Conservation (phyloP, 768 basidiomycete species). For the Mrakia hoshinonis region DNA sequence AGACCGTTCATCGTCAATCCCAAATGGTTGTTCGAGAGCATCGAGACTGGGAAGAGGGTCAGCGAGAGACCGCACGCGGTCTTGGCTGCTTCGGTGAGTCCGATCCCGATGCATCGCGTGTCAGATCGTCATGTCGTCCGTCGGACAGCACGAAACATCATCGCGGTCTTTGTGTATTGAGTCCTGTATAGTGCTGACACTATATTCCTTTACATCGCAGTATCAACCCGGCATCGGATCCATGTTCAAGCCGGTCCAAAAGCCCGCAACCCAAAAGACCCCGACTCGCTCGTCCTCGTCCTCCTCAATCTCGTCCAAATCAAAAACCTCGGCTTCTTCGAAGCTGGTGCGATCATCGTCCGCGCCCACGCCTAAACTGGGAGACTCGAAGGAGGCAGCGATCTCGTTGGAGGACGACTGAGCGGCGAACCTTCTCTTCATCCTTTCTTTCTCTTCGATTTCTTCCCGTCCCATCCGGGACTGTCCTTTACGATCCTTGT, state of each 20-base stretch:
- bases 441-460: too few relatives aligned
- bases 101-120: background rate
- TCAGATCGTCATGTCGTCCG: background rate
- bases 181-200: too few relatives aligned
- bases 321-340: background rate
- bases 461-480: too few relatives aligned
- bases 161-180: too few relatives aligned
- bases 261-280: too few relatives aligned
- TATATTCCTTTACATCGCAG: too few relatives aligned
- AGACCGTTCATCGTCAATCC: conserved; percentile 14
- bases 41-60: background rate
- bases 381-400: background rate
- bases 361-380: background rate
- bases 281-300: background rate
- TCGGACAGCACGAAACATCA: too few relatives aligned
- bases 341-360: background rate
- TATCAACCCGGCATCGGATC: too few relatives aligned
- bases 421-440: background rate
- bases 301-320: background rate
- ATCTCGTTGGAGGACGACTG: background rate
- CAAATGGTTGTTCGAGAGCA: conserved; percentile 7
- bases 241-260: too few relatives aligned
- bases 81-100: background rate
- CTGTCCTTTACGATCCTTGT: background rate
- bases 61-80: background rate